Evolutionary conservation across 73 alveolate genomes (phyloP), one percentile per base, ranked within the genome.

Genomic region (Tetrahymena borealis): DNA sequence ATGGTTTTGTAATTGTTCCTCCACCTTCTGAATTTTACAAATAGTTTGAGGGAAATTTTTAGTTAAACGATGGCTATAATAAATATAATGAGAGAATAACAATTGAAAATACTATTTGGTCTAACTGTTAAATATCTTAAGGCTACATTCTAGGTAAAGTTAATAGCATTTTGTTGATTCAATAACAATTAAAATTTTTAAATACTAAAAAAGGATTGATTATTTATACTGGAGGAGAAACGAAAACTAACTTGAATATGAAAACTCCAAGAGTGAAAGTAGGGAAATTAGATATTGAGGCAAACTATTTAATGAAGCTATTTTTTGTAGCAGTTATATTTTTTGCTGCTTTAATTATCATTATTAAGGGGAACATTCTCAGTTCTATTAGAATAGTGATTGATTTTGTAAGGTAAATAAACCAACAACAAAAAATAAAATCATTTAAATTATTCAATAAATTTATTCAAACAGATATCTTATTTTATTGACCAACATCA

Each of bases 401-500:
- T 92, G 78, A 31, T 8, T 31, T 94, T 93, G 90, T 94, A 41
- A 91, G 42, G 78, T 43, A 60, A 60, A 3, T n/a, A 60, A 20
- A 60, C 28, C 9, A 0, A 15, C 1, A 9, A 36, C n/a, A n/a
- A n/a, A n/a, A n/a, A n/a, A n/a, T n/a, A n/a, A n/a, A n/a, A n/a
- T n/a, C n/a, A n/a, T n/a, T n/a, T n/a, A n/a, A n/a, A n/a, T n/a
- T n/a, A n/a, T n/a, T n/a, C n/a, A n/a, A n/a, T n/a, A n/a, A n/a
- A n/a, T n/a, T n/a, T n/a, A 91, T 90, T 90, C 78, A 39, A 9
- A 16, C 39, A 94, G 99, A 95, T 98, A 92, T 85, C 96, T 98
- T 13, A 95, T 98, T 35, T 90, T 98, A 40, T 93, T 98, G 20
- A 94, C 97, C 77, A 94, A 96, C 32, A 98, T 98, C 35, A 98